Evolutionary conservation across 345 rosid genomes (phyloP).

Genomic region (Acer negundo): DNA sequence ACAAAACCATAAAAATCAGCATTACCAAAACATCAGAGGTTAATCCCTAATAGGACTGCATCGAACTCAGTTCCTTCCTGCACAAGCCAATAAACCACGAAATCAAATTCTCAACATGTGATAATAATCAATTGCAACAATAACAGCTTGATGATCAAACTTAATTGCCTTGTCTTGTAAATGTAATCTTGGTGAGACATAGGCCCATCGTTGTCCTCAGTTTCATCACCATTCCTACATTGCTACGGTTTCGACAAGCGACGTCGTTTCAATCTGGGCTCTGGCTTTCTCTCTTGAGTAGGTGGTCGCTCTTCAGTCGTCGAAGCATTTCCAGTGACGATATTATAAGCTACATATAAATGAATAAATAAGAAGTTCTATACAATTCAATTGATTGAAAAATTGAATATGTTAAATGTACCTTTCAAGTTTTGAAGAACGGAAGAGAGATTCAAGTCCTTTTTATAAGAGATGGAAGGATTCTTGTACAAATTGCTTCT

Average conservation of each 20-base stretch:
- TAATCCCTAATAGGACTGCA: constrained; percentile 43
- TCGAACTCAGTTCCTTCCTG: constrained; percentile 57
- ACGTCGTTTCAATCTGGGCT: constrained; percentile 33
- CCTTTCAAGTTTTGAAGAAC: constrained; percentile 72
- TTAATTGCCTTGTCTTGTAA: constrained; percentile 43
- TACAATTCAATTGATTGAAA: not conserved
- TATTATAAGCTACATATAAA: constrained; percentile 47
- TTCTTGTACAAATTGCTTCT: constrained; percentile 71
- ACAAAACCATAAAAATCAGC: not conserved
- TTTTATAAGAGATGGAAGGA: constrained; percentile 58
- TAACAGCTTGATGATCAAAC: constrained; percentile 8
- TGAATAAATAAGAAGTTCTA: not conserved
- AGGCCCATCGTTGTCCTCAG: constrained; percentile 43
- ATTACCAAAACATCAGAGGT: constrained; percentile 53
- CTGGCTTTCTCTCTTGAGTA: constrained; percentile 12
- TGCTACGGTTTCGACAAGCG: constrained; percentile 26
- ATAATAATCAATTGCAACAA: not conserved
- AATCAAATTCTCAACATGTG: not conserved
- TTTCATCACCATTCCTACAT: constrained; percentile 15
- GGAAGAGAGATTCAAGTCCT: constrained; percentile 55
- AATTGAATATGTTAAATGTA: not conserved
- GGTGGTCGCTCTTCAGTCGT: constrained; percentile 28
- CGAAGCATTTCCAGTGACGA: constrained; percentile 58
- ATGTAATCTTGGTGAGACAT: constrained; percentile 70
- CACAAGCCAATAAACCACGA: not conserved